Evolutionary conservation across 2,329 filamentous ascomycete species (phyloP).

Genomic region (Ceratocystis albifundus): DNA sequence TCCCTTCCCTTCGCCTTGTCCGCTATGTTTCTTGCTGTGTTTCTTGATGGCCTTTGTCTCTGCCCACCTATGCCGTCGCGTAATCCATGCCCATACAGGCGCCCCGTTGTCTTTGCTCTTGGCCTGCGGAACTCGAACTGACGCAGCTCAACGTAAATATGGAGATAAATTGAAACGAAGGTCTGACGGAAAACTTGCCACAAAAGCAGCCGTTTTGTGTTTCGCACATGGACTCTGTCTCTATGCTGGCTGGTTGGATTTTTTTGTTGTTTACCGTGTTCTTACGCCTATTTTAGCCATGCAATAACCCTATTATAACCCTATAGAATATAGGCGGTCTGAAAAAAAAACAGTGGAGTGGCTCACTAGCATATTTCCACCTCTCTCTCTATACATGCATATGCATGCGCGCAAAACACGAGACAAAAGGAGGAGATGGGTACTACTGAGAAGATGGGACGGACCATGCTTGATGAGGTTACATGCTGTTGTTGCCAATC

Average conservation of each 20-base stretch:
- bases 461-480: not conserved
- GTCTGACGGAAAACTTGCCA: slow-evolving; percentile 5
- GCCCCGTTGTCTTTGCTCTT: not conserved
- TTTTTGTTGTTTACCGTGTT: not conserved
- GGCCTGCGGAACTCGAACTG: not conserved
- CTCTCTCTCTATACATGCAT: no score
- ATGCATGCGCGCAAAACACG: not conserved
- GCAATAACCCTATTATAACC: no score
- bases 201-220: not conserved
- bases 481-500: not conserved
- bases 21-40: not conserved
- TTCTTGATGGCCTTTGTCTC: not conserved
- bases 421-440: not conserved
- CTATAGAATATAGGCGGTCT: no score
- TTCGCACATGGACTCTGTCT: not conserved
- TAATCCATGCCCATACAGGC: not conserved
- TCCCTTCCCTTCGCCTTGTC: not conserved
- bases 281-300: no score
- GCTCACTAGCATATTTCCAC: no score
- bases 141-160: not conserved
- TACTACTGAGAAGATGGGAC: slow-evolving; percentile 1
- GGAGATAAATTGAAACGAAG: not conserved
- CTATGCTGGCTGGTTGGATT: not conserved
- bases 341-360: no score
- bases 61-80: not conserved